Percentiles rank a stretch among this genome's conserved stretches.
Evolutionary conservation across 306 rosid species (phyloP).

Genomic region (Vachellia collinsii): DNA sequence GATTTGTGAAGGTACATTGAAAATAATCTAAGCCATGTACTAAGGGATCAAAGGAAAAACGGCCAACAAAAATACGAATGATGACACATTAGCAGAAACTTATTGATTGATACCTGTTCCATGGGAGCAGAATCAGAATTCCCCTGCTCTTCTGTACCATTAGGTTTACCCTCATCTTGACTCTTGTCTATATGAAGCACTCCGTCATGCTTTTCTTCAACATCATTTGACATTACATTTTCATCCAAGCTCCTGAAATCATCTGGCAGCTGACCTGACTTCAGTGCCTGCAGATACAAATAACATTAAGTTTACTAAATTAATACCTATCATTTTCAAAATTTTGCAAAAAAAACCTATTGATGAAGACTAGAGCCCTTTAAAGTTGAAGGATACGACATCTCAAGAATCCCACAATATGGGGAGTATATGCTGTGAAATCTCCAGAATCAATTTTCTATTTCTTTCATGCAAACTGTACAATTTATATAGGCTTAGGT

Average conservation of each 20-base stretch:
- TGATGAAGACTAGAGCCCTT: slow-evolving; percentile 5
- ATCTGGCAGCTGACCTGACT: slow-evolving; percentile 89
- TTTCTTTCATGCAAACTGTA: background rate
- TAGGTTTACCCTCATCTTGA: slow-evolving; percentile 46
- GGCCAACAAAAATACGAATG: background rate
- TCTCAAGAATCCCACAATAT: background rate
- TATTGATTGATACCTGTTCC: slow-evolving; percentile 65
- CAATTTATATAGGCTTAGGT: background rate
- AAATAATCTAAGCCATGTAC: background rate
- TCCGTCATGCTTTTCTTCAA: slow-evolving; percentile 45
- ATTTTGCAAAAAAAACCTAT: background rate
- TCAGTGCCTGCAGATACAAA: slow-evolving; percentile 67
- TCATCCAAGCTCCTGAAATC: slow-evolving; percentile 62
- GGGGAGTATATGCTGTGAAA: background rate
- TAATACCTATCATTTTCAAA: background rate
- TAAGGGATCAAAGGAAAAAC: background rate
- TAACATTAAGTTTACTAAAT: slow-evolving; percentile 14
- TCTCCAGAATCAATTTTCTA: background rate
- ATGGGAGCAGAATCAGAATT: slow-evolving; percentile 60
- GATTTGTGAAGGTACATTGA: background rate
- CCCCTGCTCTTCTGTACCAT: slow-evolving; percentile 52
- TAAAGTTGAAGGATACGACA: background rate
- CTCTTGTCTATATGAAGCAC: slow-evolving; percentile 31
- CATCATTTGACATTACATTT: slow-evolving; percentile 41
- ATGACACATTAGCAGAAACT: background rate